Evolutionary conservation across 345 rosid genomes (phyloP), one percentile per base, ranked within the genome.

Genomic region (Boechera divaricarpa): DNA sequence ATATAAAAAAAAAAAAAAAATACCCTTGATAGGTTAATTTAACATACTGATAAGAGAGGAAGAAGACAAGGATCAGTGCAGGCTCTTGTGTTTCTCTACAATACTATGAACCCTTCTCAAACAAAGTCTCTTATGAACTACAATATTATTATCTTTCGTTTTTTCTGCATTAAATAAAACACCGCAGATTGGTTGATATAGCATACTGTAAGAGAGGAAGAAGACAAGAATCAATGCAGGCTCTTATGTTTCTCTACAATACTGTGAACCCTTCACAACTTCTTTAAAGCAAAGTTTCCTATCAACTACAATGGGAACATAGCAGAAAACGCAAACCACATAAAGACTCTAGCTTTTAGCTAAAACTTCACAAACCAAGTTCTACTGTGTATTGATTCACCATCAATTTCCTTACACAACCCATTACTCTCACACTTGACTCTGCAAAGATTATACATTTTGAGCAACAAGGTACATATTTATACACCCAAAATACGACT

Each of bases 1-100:
- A 26, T 61, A 35, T 1, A 48, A 64, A 73, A 36, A 36, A 60
- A 78, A 36, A 60, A 78, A 13, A 76, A 42, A 66, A 69, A 49
- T 80, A 80, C 70, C 41, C 35, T 24, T 32, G 55, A 66, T 11
- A 51, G 28, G 62, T 15, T 63, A 18, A 63, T 32, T 21, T 74
- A 71, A 66, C 60, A 62, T 4, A 47, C 24, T 47, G 48, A 41
- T 38, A 38, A 8, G 5, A n/a, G 18, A 42, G 28, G 13, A 39
- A 39, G 48, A 53, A 29, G 63, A 16, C 77, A 41, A 63, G 26
- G 13, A 18, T 65, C 78, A 64, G 10, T 41, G 42, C 47, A 32
- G 49, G 47, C 13, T 55, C 21, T 53, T 54, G 28, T 12, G 26
- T 55, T 15, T 53, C 47, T 39, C 24, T 10, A 51, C 55, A 73